These are phyloP conservation scores for Calocybe gambosa DNA, from an alignment of 1,284 basidiomycete genomes.

Conservation along the genomic window DNA sequence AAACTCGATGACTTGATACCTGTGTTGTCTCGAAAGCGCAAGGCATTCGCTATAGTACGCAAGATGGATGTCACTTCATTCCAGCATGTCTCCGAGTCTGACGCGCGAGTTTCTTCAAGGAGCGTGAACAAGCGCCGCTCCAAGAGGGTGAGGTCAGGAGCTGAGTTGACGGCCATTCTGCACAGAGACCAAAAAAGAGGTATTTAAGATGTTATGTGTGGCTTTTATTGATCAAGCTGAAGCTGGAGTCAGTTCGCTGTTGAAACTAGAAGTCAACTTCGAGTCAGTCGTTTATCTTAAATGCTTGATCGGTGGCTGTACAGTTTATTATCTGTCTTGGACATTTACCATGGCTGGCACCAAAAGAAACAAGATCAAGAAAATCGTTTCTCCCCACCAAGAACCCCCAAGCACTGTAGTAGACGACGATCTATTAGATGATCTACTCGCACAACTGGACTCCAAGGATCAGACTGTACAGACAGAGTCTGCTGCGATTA, in stretches of 20 bases:
- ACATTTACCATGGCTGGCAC: slow-evolving; percentile 26
- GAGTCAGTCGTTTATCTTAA: not conserved
- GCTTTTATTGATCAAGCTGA: too few species aligned
- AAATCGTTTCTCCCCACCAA: slow-evolving; percentile 23
- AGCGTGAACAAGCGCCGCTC: slow-evolving; percentile 29
- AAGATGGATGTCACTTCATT: slow-evolving; percentile 43
- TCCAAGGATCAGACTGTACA: slow-evolving; percentile 46
- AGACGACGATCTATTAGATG: slow-evolving; percentile 60
- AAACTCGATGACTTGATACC: slow-evolving; percentile 26
- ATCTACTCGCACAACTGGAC: slow-evolving; percentile 69
- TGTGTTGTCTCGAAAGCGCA: slow-evolving; percentile 48
- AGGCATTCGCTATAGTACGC: slow-evolving; percentile 56
- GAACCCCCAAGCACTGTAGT: slow-evolving; percentile 25
- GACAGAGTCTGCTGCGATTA: slow-evolving; percentile 42
- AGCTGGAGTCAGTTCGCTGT: not conserved
- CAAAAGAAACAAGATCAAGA: slow-evolving; percentile 49
- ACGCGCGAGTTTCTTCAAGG: slow-evolving; percentile 28
- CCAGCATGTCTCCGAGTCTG: slow-evolving; percentile 40
- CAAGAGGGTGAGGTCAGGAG: slow-evolving; percentile 24
- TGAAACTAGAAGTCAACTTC: not conserved
- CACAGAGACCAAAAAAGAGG: not conserved
- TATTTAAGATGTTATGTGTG: too few species aligned
- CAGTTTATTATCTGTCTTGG: not conserved
- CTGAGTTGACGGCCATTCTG: slow-evolving; percentile 14
- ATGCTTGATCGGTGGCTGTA: slow-evolving; percentile 15